These are phyloP conservation scores for Trypanosoma scelopori DNA, from an alignment of 208 protist species.

Conservation along the genomic window DNA sequence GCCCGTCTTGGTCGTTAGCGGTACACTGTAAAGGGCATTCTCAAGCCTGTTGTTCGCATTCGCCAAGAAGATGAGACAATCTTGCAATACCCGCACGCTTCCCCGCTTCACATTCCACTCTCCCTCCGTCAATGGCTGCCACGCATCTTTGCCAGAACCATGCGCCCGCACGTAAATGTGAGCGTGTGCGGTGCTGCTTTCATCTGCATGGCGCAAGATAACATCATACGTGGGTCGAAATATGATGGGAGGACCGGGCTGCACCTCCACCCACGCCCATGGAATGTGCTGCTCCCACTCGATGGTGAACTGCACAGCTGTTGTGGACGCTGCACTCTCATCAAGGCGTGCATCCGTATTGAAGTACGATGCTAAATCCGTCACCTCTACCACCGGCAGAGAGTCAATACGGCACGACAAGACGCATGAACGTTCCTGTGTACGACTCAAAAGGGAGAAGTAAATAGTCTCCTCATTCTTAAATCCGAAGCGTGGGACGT, in stretches of 20 bases:
- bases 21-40: slow-evolving; percentile 53
- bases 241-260: slow-evolving; percentile 39
- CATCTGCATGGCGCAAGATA: slow-evolving; percentile 49
- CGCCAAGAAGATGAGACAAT: slow-evolving; percentile 58
- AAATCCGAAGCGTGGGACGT: slow-evolving; percentile 84
- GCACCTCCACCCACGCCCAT: slow-evolving; percentile 80
- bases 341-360: slow-evolving; percentile 10
- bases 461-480: slow-evolving; percentile 67
- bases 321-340: slow-evolving; percentile 2
- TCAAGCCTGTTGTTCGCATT: slow-evolving; percentile 61
- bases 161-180: slow-evolving; percentile 51
- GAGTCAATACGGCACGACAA: slow-evolving; percentile 55
- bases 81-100: slow-evolving; percentile 25
- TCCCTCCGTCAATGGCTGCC: slow-evolving; percentile 63
- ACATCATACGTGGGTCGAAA: slow-evolving; percentile 58
- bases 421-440: slow-evolving; percentile 66
- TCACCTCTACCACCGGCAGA: slow-evolving; percentile 41
- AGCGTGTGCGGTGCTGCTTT: slow-evolving; percentile 58
- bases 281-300: slow-evolving; percentile 66
- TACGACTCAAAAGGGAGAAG: slow-evolving; percentile 57
- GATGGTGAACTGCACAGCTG: slow-evolving; percentile 16
- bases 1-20: slow-evolving; percentile 10
- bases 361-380: slow-evolving; percentile 28
- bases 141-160: slow-evolving; percentile 25
- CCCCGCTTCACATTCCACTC: slow-evolving; percentile 67